Conservation (phyloP, 1,139 yeast genomes). For the Zhuliangozyma blackwelliae region DNA sequence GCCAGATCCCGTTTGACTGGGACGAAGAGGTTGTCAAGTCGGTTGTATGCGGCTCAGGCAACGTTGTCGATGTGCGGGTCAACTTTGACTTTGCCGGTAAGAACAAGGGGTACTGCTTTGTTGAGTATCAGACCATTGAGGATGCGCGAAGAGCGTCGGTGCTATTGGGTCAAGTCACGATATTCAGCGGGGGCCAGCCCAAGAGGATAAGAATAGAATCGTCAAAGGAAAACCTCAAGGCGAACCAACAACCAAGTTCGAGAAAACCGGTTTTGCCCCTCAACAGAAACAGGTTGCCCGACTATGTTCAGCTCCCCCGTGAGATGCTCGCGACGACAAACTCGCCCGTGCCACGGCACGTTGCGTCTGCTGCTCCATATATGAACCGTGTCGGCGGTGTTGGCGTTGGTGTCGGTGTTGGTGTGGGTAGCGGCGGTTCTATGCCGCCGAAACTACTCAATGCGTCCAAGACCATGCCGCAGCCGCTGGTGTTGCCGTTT, state of each 20-base stretch:
- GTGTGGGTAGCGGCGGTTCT: conserved; percentile 7
- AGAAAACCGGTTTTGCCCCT: conserved; percentile 38
- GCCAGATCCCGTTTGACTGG: conserved; percentile 65
- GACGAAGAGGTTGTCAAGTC: conserved; percentile 49
- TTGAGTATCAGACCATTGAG: conserved; percentile 49
- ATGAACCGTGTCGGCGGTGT: conserved; percentile 2
- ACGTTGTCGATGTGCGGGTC: conserved; percentile 57
- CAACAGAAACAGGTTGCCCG: conserved; percentile 44
- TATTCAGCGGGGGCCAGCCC: conserved; percentile 30
- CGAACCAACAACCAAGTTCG: conserved; percentile 25
- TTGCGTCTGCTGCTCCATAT: neutral
- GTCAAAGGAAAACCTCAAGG: conserved; percentile 57
- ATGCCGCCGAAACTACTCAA: conserved; percentile 44
- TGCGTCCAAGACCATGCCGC: conserved; percentile 52
- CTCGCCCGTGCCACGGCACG: neutral
- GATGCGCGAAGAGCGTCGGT: conserved; percentile 50
- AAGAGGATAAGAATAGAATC: conserved; percentile 51
- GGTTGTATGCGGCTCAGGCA: conserved; percentile 63
- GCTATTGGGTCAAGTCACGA: conserved; percentile 39
- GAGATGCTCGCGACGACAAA: conserved; percentile 32
- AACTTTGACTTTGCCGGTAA: conserved; percentile 61
- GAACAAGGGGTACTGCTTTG: conserved; percentile 62
- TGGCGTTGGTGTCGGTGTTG: conserved; percentile 3
- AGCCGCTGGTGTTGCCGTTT: conserved; percentile 40
- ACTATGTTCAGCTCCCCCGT: conserved; percentile 51